Base-by-base conservation (phyloP, 2,329 filamentous ascomycete species). In the Pseudocercospora fuligena region DNA sequence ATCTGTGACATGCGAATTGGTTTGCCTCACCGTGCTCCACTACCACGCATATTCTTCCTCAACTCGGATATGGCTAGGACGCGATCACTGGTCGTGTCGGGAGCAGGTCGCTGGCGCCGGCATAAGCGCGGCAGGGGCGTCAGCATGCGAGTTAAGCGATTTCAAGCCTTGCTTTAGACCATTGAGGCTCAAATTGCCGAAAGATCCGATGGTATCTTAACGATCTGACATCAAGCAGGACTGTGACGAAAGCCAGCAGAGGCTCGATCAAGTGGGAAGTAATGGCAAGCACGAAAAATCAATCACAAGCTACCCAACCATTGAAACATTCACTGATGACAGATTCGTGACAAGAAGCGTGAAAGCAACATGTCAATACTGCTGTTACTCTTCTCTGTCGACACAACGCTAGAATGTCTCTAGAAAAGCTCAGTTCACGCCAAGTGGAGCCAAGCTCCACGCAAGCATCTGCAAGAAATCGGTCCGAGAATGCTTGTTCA, bases 401-500 rank as follows among this genome's bases (percentile, higher is more conserved):
- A 60, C 16, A n/a, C 46, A 23, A 60, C 36, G 64, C 60, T 66
- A 63, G 53, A 66, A 63, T 11, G 11, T 51, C 19, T 60, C 54
- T 47, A 60, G 47, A 61, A 57, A 61, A 54, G 33, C 14, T 51
- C 23, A 16, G 23, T 27, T 12, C 47, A 25, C 23, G 61, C 61
- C 61, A 63, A 49, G 56, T 63, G 60, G 54, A 64, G 53, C 40
- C 47, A 63, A 64, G 61, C 64, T 63, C 58, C 63, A 62, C 54
- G 11, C 54, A 62, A 66, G 49, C 59, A 54, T n/a, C 19, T 49
- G 51, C 64, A 66, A 57, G 53, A 51, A 63, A 59, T 66, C 64
- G 64, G 60, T 23, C 64, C 60, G 64, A 60, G 19, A 63, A 60
- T 63, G 63, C 63, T 65, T 65, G 57, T 65, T 49, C 33, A 31